phyloP scores from a whole-genome alignment of 2,329 filamentous ascomycete genomes.

The Fusarium sp. region DNA sequence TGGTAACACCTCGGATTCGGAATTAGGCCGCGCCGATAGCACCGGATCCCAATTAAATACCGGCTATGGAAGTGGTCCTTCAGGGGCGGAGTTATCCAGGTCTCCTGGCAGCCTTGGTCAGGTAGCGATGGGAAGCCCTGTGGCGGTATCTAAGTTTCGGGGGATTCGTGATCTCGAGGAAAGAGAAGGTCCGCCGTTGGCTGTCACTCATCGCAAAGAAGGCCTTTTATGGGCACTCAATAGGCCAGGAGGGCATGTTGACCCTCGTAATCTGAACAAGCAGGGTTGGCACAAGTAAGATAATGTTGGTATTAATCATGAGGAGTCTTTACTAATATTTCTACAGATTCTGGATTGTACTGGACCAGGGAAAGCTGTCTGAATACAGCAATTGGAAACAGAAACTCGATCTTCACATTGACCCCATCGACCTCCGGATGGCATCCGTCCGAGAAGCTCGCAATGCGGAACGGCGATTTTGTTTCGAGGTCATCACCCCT shows the following conservation, averaged over 20 bases:
- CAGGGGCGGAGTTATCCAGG: conserved; percentile 59
- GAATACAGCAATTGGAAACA: conserved; percentile 99
- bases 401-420: conserved; percentile 94
- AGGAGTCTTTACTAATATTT: conserved; percentile 24
- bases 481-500: conserved; percentile 98
- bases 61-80: conserved; percentile 44
- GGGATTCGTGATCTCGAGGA: conserved; percentile 94
- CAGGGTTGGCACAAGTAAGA: conserved; percentile 98
- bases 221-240: conserved; percentile 95
- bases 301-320: neutral
- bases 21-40: conserved; percentile 77
- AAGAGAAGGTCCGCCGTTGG: conserved; percentile 67
- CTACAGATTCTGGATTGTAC: conserved; percentile 94
- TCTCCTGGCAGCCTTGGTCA: conserved; percentile 65
- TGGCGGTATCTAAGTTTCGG: conserved; percentile 74
- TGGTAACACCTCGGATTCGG: conserved; percentile 68
- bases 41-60: conserved; percentile 72
- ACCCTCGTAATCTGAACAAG: conserved; percentile 94
- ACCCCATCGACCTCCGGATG: conserved; percentile 96
- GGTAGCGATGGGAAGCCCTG: conserved; percentile 59
- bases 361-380: conserved; percentile 94
- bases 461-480: conserved; percentile 93
- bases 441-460: conserved; percentile 95
- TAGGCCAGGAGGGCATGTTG: conserved; percentile 90
- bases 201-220: conserved; percentile 79